phyloP scores from a whole-genome alignment of 1,284 basidiomycete genomes.

The Thelephora terrestris region DNA sequence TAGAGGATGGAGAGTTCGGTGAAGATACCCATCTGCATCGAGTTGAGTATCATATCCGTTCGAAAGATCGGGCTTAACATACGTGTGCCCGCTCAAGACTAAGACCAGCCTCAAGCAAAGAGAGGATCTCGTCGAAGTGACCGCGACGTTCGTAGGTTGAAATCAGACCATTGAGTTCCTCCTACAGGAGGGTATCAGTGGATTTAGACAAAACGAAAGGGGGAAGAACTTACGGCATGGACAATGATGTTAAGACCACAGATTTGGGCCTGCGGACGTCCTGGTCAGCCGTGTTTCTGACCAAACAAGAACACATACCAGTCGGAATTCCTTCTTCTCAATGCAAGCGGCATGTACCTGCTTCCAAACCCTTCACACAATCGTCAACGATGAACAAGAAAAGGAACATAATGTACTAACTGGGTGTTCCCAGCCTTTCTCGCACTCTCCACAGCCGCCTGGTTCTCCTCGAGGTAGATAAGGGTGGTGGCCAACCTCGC shows the following conservation, averaged over 20 bases:
- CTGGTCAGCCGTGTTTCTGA: slow-evolving; percentile 2
- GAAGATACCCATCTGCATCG: slow-evolving; percentile 74
- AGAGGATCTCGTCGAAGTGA: slow-evolving; percentile 91
- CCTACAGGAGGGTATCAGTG: slow-evolving; percentile 33
- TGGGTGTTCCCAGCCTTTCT: slow-evolving; percentile 98
- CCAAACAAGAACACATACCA: slow-evolving; percentile 33
- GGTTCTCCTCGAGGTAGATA: slow-evolving; percentile 98
- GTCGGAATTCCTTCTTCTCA: slow-evolving; percentile 93
- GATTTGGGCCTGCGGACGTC: slow-evolving; percentile 70
- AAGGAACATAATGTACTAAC: slow-evolving; percentile 31
- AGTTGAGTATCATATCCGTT: slow-evolving; percentile 5
- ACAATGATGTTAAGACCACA: slow-evolving; percentile 94
- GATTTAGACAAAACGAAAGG: background rate
- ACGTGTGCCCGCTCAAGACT: slow-evolving; percentile 94
- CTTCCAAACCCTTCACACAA: slow-evolving; percentile 83
- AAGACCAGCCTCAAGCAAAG: slow-evolving; percentile 87
- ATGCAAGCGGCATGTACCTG: slow-evolving; percentile 98
- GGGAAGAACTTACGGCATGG: slow-evolving; percentile 55
- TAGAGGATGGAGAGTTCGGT: slow-evolving; percentile 93
- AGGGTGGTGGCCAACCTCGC: slow-evolving; percentile 95
- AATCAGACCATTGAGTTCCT: slow-evolving; percentile 81
- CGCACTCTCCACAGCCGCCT: slow-evolving; percentile 96
- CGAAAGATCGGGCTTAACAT: slow-evolving; percentile 22
- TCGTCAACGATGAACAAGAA: background rate
- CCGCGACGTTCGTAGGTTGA: slow-evolving; percentile 87